phyloP scores from a whole-genome alignment of 2,329 filamentous ascomycete species.

The Geosmithia putterillii region DNA sequence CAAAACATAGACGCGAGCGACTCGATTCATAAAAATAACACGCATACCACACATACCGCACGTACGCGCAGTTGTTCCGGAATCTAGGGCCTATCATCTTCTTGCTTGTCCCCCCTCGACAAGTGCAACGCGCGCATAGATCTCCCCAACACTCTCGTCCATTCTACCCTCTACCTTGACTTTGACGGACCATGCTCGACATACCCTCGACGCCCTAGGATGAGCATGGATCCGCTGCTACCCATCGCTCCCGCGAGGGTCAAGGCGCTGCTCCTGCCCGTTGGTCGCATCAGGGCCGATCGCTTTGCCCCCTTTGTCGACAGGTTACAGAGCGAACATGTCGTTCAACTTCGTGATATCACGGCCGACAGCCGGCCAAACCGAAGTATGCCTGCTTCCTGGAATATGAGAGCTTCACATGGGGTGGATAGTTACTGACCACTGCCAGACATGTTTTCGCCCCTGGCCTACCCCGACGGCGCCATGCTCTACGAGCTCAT shows the following conservation, averaged over 20 bases:
- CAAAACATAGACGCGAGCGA: too few relatives aligned
- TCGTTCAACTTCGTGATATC: constrained; percentile 76
- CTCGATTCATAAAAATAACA: too few relatives aligned
- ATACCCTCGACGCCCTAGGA: constrained; percentile 38
- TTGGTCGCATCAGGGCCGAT: constrained; percentile 73
- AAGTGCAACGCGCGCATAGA: background rate
- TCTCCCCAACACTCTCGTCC: background rate
- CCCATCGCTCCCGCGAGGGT: constrained; percentile 87
- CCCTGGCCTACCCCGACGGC: constrained; percentile 74
- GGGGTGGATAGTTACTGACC: constrained; percentile 2
- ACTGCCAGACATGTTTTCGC: constrained; percentile 76
- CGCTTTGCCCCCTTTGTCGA: constrained; percentile 70
- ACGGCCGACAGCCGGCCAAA: constrained; percentile 75
- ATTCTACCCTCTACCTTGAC: background rate
- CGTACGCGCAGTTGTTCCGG: too few relatives aligned
- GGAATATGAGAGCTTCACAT: background rate
- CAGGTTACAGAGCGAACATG: constrained; percentile 65
- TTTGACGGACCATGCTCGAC: constrained; percentile 3
- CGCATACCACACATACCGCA: too few relatives aligned
- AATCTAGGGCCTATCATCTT: too few relatives aligned
- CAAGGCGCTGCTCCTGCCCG: constrained; percentile 73
- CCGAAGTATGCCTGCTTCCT: constrained; percentile 68
- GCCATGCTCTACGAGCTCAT: constrained; percentile 81
- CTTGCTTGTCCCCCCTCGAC: too few relatives aligned
- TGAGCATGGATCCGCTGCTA: constrained; percentile 81